Evolutionary conservation across 2,329 filamentous ascomycete species (phyloP).

Genomic region (Mycocentrospora acerina): DNA sequence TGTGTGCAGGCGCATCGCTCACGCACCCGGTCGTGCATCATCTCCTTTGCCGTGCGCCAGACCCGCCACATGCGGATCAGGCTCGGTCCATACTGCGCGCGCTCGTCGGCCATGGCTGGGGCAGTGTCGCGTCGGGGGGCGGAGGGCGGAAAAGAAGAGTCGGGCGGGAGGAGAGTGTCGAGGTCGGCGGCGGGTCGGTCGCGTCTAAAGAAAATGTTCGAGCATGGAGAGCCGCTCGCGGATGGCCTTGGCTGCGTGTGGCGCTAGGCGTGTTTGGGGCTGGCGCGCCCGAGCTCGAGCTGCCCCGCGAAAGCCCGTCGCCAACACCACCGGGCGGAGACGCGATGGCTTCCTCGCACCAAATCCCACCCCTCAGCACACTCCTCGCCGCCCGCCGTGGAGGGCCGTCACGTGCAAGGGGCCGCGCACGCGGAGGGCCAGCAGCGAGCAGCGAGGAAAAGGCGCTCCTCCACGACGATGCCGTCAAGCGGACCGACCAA

Average conservation of each 20-base stretch:
- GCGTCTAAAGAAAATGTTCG: constrained; percentile 37
- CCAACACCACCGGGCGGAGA: constrained; percentile 16
- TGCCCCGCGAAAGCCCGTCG: constrained; percentile 32
- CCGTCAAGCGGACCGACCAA: constrained; percentile 85
- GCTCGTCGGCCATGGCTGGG: constrained; percentile 32
- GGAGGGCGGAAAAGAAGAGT: constrained; percentile 9
- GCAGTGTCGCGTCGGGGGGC: constrained; percentile 4
- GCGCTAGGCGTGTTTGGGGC: constrained; percentile 9
- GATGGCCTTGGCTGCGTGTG: constrained; percentile 21
- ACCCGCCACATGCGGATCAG: constrained; percentile 81
- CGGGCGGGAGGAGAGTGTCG: constrained; percentile 5
- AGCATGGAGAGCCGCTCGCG: constrained; percentile 12
- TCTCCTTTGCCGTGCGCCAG: constrained; percentile 90
- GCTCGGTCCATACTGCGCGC: constrained; percentile 18
- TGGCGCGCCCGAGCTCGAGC: constrained; percentile 15
- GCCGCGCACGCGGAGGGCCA: constrained; percentile 39
- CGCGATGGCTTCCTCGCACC: constrained; percentile 64
- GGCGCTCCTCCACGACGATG: constrained; percentile 61
- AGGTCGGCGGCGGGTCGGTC: constrained; percentile 9
- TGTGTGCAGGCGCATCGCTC: constrained; percentile 18
- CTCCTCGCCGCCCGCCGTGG: constrained; percentile 54
- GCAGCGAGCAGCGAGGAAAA: constrained; percentile 29
- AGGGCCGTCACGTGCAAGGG: constrained; percentile 51
- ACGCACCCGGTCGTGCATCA: constrained; percentile 86
- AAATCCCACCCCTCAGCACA: constrained; percentile 77